Percentiles rank a stretch among this genome's conserved stretches.
Evolutionary conservation across 305 asterid species (phyloP).

Genomic region (Solanum hybrid): DNA sequence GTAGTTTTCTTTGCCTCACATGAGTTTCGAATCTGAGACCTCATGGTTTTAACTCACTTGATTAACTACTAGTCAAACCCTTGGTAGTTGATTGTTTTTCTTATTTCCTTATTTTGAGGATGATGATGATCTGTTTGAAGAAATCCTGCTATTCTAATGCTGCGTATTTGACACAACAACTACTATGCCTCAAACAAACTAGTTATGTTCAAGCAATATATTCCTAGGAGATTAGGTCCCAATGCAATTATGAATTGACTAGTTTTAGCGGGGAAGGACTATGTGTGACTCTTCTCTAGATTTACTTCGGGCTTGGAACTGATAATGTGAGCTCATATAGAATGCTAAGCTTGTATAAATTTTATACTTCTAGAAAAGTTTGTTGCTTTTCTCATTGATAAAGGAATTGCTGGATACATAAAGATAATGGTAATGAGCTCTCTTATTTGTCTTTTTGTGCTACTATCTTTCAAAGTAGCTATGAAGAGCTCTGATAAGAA

Average conservation of each 20-base stretch:
- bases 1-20: background rate
- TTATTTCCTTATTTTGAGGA: background rate
- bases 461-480: background rate
- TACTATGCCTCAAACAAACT: background rate
- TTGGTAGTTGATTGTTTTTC: background rate
- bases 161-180: background rate
- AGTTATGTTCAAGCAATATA: no score
- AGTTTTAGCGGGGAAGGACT: background rate
- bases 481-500: background rate
- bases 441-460: background rate
- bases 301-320: background rate
- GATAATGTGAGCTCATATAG: background rate
- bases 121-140: background rate
- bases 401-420: background rate
- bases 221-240: background rate
- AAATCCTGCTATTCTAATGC: background rate
- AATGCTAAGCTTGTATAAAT: background rate
- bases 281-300: background rate
- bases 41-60: background rate
- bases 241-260: background rate
- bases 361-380: background rate
- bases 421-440: background rate
- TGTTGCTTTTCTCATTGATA: background rate
- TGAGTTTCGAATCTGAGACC: background rate
- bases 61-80: background rate